Conservation (phyloP, 2,329 filamentous ascomycete species). For the Orbilia brochopaga region DNA sequence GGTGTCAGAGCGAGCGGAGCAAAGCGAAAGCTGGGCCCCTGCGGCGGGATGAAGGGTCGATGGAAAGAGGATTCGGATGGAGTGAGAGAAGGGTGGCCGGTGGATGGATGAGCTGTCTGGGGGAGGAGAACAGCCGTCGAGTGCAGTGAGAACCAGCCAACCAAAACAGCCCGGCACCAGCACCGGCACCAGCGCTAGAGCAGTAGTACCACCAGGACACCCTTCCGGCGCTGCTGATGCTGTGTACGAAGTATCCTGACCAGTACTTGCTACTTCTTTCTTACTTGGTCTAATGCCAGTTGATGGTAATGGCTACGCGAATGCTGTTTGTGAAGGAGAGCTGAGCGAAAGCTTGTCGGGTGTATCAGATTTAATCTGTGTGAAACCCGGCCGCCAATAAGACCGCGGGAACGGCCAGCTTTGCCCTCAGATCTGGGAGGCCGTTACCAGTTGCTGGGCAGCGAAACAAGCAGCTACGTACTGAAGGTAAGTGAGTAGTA, state of each 20-base stretch:
- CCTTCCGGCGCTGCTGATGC: no score
- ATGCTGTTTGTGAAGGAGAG: neutral
- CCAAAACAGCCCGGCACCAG: constrained; percentile 2
- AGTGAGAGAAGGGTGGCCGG: constrained; percentile 12
- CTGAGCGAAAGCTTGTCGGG: constrained; percentile 30
- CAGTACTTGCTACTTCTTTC: no score
- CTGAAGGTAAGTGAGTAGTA: no score
- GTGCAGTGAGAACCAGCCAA: neutral
- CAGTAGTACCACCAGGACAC: neutral
- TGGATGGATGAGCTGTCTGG: constrained; percentile 35
- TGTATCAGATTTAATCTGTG: constrained; percentile 46
- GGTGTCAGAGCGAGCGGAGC: constrained; percentile 22
- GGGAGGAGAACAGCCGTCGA: constrained; percentile 8
- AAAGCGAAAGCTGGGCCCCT: constrained; percentile 24
- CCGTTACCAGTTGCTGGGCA: neutral
- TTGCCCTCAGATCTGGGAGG: neutral
- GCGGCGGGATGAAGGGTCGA: constrained; percentile 40
- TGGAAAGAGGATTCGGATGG: constrained; percentile 29
- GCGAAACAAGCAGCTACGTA: neutral
- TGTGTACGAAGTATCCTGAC: no score
- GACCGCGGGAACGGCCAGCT: neutral
- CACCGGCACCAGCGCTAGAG: constrained; percentile 8
- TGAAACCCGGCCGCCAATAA: constrained; percentile 24
- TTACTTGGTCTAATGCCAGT: no score
- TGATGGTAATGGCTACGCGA: no score